Evolutionary conservation across 2,329 filamentous ascomycete species (phyloP).

Genomic region (Blastomyces emzantsi): DNA sequence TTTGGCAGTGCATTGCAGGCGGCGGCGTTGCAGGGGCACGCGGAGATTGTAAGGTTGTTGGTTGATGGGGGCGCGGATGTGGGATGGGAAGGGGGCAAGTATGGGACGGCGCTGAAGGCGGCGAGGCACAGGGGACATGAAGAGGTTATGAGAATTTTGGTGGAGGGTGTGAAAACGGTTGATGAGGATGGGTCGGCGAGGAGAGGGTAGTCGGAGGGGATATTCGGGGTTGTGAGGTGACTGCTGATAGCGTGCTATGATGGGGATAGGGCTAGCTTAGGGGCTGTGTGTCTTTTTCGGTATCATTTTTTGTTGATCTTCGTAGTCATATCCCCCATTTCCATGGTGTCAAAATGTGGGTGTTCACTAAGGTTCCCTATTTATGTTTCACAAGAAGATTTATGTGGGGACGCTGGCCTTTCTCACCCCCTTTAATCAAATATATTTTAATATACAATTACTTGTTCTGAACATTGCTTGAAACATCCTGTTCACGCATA

Average conservation of each 20-base stretch:
- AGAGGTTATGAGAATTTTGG: background rate
- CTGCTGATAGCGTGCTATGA: background rate
- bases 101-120: background rate
- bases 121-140: background rate
- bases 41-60: constrained; percentile 12
- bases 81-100: constrained; percentile 8
- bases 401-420: background rate
- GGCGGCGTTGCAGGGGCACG: constrained; percentile 4
- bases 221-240: background rate
- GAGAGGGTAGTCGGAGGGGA: background rate
- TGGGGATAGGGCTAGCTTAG: background rate
- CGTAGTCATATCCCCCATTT: background rate
- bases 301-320: background rate
- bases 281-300: background rate
- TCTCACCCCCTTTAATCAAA: background rate
- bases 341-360: background rate
- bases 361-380: background rate
- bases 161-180: background rate
- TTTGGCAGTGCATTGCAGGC: constrained; percentile 10
- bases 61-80: constrained; percentile 14
- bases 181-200: background rate
- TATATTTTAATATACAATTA: background rate
- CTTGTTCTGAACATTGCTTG: background rate
- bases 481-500: background rate
- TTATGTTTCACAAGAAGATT: background rate